phyloP scores from a whole-genome alignment of 768 basidiomycete genomes.

The Pleurotus ostreatus region DNA sequence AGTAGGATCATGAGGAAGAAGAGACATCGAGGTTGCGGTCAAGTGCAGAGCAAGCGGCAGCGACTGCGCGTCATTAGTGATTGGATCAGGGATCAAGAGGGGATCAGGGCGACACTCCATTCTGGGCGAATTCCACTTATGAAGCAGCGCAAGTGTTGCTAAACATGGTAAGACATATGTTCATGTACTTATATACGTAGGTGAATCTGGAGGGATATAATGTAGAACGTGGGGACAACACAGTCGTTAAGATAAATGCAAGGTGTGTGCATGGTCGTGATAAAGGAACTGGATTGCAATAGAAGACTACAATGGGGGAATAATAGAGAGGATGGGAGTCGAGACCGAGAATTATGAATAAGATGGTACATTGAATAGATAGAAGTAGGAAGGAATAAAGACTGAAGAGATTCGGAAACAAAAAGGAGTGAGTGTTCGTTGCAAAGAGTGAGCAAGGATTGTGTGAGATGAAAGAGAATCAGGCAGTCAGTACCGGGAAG shows the following conservation, averaged over 20 bases:
- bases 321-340: not conserved
- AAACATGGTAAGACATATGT: not conserved
- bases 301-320: slow-evolving; percentile 3
- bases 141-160: not conserved
- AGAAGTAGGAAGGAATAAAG: slow-evolving; percentile 12
- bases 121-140: slow-evolving; percentile 1
- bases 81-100: not conserved
- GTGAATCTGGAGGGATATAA: not conserved
- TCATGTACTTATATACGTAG: not conserved
- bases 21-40: slow-evolving; percentile 41
- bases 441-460: slow-evolving; percentile 7
- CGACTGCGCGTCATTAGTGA: not conserved
- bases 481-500: slow-evolving; percentile 17
- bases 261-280: slow-evolving; percentile 13
- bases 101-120: too few relatives aligned
- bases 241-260: slow-evolving; percentile 2
- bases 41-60: slow-evolving; percentile 13
- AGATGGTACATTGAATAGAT: slow-evolving; percentile 13
- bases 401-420: slow-evolving; percentile 15
- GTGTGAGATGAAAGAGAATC: slow-evolving; percentile 12
- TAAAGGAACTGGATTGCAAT: not conserved
- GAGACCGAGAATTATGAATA: slow-evolving; percentile 9
- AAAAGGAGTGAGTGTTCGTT: slow-evolving; percentile 14
- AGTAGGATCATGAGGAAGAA: slow-evolving; percentile 48
- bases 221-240: not conserved